Percentiles rank a stretch among this genome's conserved stretches.
These are phyloP conservation scores for Podospora conica DNA, from an alignment of 495 filamentous ascomycete species.

Conservation along the genomic window DNA sequence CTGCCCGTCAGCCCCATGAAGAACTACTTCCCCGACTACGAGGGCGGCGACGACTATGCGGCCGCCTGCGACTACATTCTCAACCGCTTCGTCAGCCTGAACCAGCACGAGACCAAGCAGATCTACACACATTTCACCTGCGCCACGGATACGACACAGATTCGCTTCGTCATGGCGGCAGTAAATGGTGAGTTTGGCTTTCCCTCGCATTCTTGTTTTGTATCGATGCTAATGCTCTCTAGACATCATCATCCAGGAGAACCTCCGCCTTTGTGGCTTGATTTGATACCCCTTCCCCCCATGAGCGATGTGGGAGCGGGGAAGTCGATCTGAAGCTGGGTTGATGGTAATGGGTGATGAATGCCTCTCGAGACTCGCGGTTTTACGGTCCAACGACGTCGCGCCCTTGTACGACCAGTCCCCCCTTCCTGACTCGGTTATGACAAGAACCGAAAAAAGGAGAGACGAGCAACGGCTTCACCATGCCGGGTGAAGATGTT, in stretches of 20 bases:
- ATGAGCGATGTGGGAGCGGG: neutral
- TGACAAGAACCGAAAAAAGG: neutral
- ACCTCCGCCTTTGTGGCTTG: constrained; percentile 93
- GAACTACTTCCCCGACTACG: constrained; percentile 99
- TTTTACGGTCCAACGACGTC: constrained; percentile 1
- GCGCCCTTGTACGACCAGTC: neutral
- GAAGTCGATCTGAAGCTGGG: neutral
- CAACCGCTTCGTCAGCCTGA: constrained; percentile 92
- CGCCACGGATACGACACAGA: constrained; percentile 95
- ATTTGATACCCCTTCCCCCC: constrained; percentile 58
- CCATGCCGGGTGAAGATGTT: constrained; percentile 5
- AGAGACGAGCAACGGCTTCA: neutral
- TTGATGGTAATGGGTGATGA: constrained; percentile 14
- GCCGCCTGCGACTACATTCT: constrained; percentile 96
- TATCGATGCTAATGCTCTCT: constrained; percentile 24
- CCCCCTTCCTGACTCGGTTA: neutral
- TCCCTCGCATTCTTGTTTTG: neutral
- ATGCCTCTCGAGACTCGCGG: constrained; percentile 7
- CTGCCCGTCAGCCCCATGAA: constrained; percentile 98
- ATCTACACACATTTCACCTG: constrained; percentile 99
- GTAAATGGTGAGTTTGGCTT: constrained; percentile 75
- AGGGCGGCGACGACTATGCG: constrained; percentile 86
- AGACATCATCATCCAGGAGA: constrained; percentile 99
- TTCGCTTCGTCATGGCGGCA: constrained; percentile 99
- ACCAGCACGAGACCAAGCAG: constrained; percentile 98